Percentiles rank a stretch among this genome's conserved stretches.
Conservation (phyloP, 768 basidiomycete species). For the Boletus insuetus region DNA sequence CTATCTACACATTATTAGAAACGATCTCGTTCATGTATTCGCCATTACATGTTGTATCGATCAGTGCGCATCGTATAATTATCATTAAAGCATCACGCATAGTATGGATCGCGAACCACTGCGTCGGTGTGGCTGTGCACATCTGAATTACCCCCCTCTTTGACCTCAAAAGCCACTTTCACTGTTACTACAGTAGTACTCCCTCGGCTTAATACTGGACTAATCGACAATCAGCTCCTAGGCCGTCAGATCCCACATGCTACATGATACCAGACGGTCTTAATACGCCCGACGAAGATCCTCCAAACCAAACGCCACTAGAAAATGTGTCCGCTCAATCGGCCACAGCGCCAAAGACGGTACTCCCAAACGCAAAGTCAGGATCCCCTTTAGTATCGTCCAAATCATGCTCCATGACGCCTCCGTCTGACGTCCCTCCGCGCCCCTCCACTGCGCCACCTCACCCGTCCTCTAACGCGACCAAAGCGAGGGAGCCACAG, state of each 20-base stretch:
- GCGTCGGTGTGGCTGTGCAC: neutral
- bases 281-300: conserved; percentile 9
- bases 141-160: too few species aligned
- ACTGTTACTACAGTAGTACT: conserved; percentile 2
- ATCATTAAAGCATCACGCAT: neutral
- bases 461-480: conserved; percentile 15
- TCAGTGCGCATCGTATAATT: neutral
- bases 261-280: conserved; percentile 29
- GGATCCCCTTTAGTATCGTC: conserved; percentile 3
- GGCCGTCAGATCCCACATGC: conserved; percentile 18
- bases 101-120: too few species aligned
- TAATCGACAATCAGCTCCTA: neutral
- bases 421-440: conserved; percentile 15
- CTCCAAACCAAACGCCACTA: conserved; percentile 9
- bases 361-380: conserved; percentile 2
- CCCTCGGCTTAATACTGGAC: neutral
- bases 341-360: conserved; percentile 7
- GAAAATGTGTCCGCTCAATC: conserved; percentile 19
- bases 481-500: conserved; percentile 11
- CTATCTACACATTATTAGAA: conserved; percentile 10
- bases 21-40: conserved; percentile 14
- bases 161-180: neutral
- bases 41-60: conserved; percentile 10
- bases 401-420: conserved; percentile 10
- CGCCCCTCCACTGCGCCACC: conserved; percentile 30